Base-by-base conservation (phyloP, 2,329 filamentous ascomycete species). In the Mycosphaerella arachidis region DNA sequence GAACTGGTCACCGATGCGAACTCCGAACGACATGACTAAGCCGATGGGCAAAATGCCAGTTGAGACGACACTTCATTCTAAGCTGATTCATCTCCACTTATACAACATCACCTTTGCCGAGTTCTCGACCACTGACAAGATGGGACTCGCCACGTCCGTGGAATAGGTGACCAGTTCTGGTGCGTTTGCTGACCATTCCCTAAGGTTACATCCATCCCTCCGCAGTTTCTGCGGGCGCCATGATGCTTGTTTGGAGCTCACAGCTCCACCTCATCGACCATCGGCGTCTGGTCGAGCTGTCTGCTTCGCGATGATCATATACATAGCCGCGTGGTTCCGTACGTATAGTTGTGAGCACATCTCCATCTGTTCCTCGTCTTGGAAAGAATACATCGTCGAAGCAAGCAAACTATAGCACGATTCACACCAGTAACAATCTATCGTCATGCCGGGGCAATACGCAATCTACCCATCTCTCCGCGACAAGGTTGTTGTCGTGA, bases 401-500 rank as follows among this genome's bases (percentile, higher is more conserved):
- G 13, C 40, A 43, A 43, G 18, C 40, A 43, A 8, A 57, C 2
- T 48, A 53, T 12, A 7, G 13, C 40, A 43, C 40, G 16, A 24
- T 24, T 24, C 24, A 24, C 24, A 24, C 4, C 40, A n/a, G 40
- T 13, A 43, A 18, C 13, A 16, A 43, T 13, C 16, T 16, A 43
- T 16, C 13, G 29, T 33, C 52, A 60, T 58, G 53, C 37, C 57
- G 18, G 31, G 61, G 6, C 57, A 50, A 61, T 66, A 67, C 57
- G 67, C 70, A n/a, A 68, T 64, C 48, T 72, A 72, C 55, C 70
- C 70, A 2, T 70, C 68, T 45, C 75, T 86, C 35, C 73, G 74
- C 7, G 78, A 74, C 65, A 87, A 86, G 70, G 84, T 80, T 0
- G 82, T 88, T 54, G 67, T 88, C 60, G 82, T 88, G 65, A 88